Base-by-base conservation (phyloP, 2,329 filamentous ascomycete genomes). In the Aspergillus carbonarius region DNA sequence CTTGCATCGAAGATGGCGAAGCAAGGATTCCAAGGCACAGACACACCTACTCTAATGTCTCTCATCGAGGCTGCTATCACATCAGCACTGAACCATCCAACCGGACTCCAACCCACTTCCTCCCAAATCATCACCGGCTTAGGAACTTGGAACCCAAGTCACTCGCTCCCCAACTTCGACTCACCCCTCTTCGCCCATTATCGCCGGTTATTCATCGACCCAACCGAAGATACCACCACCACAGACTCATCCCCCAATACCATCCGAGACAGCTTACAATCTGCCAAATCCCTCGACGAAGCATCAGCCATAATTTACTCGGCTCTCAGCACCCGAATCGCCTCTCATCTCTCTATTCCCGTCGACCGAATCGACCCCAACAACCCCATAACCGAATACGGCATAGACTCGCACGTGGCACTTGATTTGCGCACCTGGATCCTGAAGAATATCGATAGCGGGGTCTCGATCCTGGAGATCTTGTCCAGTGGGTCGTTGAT, bases 391-490 rank as follows among this genome's bases (percentile, higher is more conserved):
- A 69, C 70, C 1, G 69, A 71, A 8, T 76, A 74, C 37, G 76
- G 78, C 0, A 71, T 78, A 20, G 77, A 79, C 61, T 78, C 76
- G 4, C 71, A 81, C 5, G 73, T 81, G 23, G 79, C 78, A 0
- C 74, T 81, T 1, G 79, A 82, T 60, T 42, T 81, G 34, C 60
- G 78, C 1, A 78, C 76, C 34, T 80, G 78, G 78, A 63, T 80
- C 5, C 63, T 66, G 13, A 69, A 71, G 44, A 71, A 70, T 8
- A 72, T 75, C 55, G 68, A 68, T 0, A 72, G 72, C 2, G 61
- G 59, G 4, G 56, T 68, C 8, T 63, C 70, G 4, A 68, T 71
- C 48, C 46, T 72, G 60, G 68, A 72, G 39, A 70, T 71, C 4
- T 54, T 70, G n/a, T 64, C 68, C 1, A 70, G 62, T 58, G 59